Conservation (phyloP, 352 stramenopile genomes). For the Globisporangium paroecandrum region DNA sequence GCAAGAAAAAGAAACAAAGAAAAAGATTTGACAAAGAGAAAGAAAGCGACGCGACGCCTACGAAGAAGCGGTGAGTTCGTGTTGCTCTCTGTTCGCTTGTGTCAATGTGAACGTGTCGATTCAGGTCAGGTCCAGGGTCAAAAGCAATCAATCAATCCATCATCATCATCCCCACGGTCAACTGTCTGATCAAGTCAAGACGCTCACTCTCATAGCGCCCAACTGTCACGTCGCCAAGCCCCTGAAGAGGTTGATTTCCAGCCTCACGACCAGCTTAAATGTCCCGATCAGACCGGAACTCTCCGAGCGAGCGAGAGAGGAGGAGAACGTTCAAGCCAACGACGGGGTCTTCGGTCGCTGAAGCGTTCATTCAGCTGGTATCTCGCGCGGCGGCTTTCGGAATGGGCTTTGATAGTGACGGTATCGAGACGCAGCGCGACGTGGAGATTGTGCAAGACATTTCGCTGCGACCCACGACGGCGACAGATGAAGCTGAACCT, state of each 20-base stretch:
- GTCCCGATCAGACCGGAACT: not conserved
- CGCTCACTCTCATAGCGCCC: not conserved
- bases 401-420: not conserved
- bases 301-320: not conserved
- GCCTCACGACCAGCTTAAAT: not conserved
- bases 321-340: not conserved
- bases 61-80: not conserved
- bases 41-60: not conserved
- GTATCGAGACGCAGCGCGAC: not conserved
- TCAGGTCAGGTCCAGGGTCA: not conserved
- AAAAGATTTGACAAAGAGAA: constrained; percentile 5
- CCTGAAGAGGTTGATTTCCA: not conserved
- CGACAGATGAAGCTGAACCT: not conserved
- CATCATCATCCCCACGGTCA: not conserved
- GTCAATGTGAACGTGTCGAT: not conserved
- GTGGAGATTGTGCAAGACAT: constrained; percentile 10
- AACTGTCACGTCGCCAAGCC: not conserved
- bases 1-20: constrained; percentile 10
- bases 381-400: constrained; percentile 3
- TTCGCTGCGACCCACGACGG: not conserved
- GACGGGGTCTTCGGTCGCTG: not conserved
- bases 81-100: not conserved
- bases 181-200: constrained; percentile 8
- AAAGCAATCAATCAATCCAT: too few relatives aligned
- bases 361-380: constrained; percentile 1